Evolutionary conservation across 305 asterid species (phyloP), one percentile per base, ranked within the genome.

Genomic region (Plantago lanceolata): DNA sequence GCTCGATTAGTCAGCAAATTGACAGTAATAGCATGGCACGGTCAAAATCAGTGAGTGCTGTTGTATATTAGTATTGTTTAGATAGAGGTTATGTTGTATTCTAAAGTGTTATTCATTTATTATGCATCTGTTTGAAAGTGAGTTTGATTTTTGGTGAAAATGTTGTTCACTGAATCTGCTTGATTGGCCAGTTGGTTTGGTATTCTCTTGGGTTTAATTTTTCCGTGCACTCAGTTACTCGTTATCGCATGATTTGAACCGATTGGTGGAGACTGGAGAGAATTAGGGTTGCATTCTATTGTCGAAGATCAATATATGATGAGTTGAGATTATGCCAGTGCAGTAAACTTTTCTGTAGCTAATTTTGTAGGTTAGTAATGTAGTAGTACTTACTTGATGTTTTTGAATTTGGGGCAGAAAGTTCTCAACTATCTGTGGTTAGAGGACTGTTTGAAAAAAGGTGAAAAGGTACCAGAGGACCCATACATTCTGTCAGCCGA

Each of bases 371-470:
- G 50, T 57, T 9, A 35, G 61, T 24, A 24, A 3, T 1, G 18
- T 45, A 19, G 45, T 35, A 19, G 45, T 40, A 15, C 45, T 52
- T 1, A 28, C 59, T 52, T 70, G 63, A 35, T 60, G 19, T 31
- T 57, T 59, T 69, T 37, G 49, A 67, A 64, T 52, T 33, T 74
- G 70, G 57, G 56, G 24, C 86, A 93, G 99, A 84, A 75, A 79
- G 74, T 84, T 65, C 79, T 93, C 59, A 57, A 53, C 73, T 87
- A 85, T 73, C 94, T 81, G 75, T 93, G 97, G 97, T 73, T 93
- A 57, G 99, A 87, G 79, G 94, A 85, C 74, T 75, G 96, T 81
- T 82, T 90, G 77, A 78, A 74, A 73, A 71, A 68, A 48, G 99
- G 97, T 54, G 78, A 85, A 75, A 87, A 76, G 55, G 84, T 74